A percentile compares a stretch with the other conserved stretches of the same genome.
Evolutionary conservation across 495 filamentous ascomycete genomes (phyloP).

Genomic region (Penicillium manginii): DNA sequence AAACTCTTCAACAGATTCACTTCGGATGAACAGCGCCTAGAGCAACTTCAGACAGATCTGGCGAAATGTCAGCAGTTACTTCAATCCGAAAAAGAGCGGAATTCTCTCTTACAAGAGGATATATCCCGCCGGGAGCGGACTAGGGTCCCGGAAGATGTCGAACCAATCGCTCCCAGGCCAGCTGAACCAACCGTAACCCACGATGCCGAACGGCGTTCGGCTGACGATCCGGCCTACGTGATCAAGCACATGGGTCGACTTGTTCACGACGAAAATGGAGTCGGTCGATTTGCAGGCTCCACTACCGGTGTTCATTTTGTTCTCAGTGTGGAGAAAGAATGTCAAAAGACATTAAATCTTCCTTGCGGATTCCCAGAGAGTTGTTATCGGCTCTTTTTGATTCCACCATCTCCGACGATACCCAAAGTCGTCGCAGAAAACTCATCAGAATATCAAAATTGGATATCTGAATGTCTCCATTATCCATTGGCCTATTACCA

Average conservation of each 20-base stretch:
- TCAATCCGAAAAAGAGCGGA: constrained; percentile 7
- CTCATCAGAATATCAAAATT: background rate
- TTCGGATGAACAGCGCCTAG: constrained; percentile 7
- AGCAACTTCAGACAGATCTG: constrained; percentile 8
- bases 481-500: constrained; percentile 6
- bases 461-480: background rate
- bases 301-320: constrained; percentile 22
- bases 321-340: constrained; percentile 10
- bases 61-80: constrained; percentile 8
- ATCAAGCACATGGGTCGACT: constrained; percentile 21
- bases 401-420: background rate
- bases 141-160: background rate
- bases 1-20: background rate
- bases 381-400: constrained; percentile 12
- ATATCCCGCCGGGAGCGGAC: background rate
- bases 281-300: constrained; percentile 18
- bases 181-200: background rate
- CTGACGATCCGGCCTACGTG: constrained; percentile 8
- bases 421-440: background rate
- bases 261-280: constrained; percentile 11
- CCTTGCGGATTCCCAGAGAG: constrained; percentile 13
- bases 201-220: background rate
- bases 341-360: constrained; percentile 7
- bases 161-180: background rate
- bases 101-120: constrained; percentile 1